These are phyloP conservation scores for Delitschia confertaspora DNA, from an alignment of 495 filamentous ascomycete genomes.

Conservation along the genomic window DNA sequence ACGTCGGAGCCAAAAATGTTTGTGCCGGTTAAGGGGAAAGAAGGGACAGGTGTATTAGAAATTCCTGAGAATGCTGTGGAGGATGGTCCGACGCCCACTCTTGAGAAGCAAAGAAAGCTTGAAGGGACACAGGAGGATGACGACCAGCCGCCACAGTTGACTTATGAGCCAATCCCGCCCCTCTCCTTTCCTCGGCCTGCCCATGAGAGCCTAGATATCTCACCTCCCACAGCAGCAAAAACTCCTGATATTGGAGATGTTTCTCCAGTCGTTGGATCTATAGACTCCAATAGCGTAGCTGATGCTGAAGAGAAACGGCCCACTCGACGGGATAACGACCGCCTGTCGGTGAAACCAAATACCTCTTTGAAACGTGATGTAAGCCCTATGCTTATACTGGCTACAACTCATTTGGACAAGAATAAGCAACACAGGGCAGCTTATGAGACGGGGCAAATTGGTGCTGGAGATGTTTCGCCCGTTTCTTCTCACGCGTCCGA, in stretches of 20 bases:
- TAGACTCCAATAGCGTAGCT: conserved; percentile 1
- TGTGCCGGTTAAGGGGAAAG: too few relatives aligned
- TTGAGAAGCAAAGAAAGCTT: too few relatives aligned
- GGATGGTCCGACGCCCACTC: too few relatives aligned
- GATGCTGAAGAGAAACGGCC: conserved; percentile 5
- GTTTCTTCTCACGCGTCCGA: conserved; percentile 5
- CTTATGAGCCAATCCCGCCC: conserved; percentile 10
- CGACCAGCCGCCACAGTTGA: conserved; percentile 19
- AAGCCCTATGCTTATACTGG: conserved; percentile 10
- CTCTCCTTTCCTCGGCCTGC: neutral
- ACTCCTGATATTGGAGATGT: conserved; percentile 10
- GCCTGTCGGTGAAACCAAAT: neutral
- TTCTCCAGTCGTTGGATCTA: conserved; percentile 17
- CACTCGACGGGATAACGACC: neutral
- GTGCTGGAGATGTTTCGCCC: conserved; percentile 22
- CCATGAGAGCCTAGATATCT: conserved; percentile 5
- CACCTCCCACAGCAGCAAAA: neutral
- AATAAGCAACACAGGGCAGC: neutral
- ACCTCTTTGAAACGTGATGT: conserved; percentile 5
- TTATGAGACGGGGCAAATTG: conserved; percentile 16
- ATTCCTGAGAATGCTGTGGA: too few relatives aligned
- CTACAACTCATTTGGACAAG: neutral
- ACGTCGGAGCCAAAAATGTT: too few relatives aligned
- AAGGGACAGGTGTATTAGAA: too few relatives aligned
- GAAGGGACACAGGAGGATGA: conserved; percentile 7